These are phyloP conservation scores for Colletotrichum kahawae DNA, from an alignment of 2,329 filamentous ascomycete species.

Conservation along the genomic window DNA sequence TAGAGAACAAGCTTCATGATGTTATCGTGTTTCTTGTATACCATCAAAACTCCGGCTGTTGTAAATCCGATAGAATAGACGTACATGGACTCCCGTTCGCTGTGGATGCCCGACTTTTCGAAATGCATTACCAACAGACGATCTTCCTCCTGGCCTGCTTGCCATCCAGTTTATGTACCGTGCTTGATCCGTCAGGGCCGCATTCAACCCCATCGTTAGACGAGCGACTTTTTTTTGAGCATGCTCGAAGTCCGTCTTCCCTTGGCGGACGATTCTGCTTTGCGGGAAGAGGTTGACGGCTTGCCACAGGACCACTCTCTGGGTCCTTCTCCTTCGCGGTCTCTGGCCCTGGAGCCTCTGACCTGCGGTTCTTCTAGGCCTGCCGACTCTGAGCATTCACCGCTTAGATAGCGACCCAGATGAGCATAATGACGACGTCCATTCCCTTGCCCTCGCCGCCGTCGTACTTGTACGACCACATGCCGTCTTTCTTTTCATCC, in stretches of 20 bases:
- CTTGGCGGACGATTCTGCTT: neutral
- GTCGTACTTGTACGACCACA: conserved; percentile 89
- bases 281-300: neutral
- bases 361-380: neutral
- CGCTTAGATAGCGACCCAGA: conserved; percentile 74
- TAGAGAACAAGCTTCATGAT: neutral
- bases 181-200: neutral
- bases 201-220: neutral
- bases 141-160: neutral
- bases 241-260: neutral
- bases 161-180: neutral
- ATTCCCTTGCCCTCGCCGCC: conserved; percentile 69
- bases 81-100: neutral
- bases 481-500: conserved; percentile 89
- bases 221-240: neutral
- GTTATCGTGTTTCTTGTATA: neutral
- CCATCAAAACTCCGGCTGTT: conserved; percentile 20
- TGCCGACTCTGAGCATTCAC: neutral
- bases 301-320: neutral
- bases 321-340: conserved; percentile 19
- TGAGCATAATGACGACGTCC: conserved; percentile 74
- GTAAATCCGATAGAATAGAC: conserved; percentile 7
- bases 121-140: neutral
- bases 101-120: neutral
- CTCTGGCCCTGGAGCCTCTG: conserved; percentile 5